phyloP scores from a whole-genome alignment of 2,329 filamentous ascomycete genomes.

The Calonectria pteridis region DNA sequence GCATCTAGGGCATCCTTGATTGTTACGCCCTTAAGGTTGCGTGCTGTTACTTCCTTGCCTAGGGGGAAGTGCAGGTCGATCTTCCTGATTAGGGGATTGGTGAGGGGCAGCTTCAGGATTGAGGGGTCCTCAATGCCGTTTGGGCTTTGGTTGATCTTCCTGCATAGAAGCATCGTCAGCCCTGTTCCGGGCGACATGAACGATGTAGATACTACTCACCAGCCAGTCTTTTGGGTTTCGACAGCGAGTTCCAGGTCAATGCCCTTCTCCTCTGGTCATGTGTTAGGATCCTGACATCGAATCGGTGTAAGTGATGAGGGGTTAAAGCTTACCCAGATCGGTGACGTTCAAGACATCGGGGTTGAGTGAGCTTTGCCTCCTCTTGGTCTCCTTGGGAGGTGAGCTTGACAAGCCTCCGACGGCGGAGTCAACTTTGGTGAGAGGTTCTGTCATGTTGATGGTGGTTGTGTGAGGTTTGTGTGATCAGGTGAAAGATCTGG shows the following conservation, averaged over 20 bases:
- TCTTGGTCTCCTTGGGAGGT: constrained; percentile 69
- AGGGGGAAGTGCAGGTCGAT: constrained; percentile 94
- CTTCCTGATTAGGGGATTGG: constrained; percentile 88
- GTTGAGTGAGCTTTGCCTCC: constrained; percentile 79
- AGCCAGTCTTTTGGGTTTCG: constrained; percentile 90
- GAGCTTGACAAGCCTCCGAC: constrained; percentile 81
- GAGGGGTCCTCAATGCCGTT: constrained; percentile 84
- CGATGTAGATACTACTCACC: constrained; percentile 67
- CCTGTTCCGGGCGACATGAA: neutral
- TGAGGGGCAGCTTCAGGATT: constrained; percentile 83
- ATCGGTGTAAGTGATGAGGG: constrained; percentile 23
- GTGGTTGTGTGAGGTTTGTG: constrained; percentile 31
- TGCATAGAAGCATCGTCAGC: constrained; percentile 53
- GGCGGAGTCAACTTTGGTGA: constrained; percentile 93
- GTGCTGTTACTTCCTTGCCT: constrained; percentile 87
- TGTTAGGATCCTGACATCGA: constrained; percentile 31
- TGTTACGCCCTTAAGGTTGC: constrained; percentile 94
- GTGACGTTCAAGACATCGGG: constrained; percentile 80
- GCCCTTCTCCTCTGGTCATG: constrained; percentile 74
- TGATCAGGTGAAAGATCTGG: constrained; percentile 40
- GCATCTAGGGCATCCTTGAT: constrained; percentile 97
- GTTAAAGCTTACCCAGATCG: constrained; percentile 77
- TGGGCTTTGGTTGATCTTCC: constrained; percentile 94
- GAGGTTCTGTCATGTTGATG: constrained; percentile 64
- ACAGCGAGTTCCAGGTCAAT: constrained; percentile 79